Base-by-base conservation (phyloP, 2,329 filamentous ascomycete genomes). In the Cordyceps cicadae region DNA sequence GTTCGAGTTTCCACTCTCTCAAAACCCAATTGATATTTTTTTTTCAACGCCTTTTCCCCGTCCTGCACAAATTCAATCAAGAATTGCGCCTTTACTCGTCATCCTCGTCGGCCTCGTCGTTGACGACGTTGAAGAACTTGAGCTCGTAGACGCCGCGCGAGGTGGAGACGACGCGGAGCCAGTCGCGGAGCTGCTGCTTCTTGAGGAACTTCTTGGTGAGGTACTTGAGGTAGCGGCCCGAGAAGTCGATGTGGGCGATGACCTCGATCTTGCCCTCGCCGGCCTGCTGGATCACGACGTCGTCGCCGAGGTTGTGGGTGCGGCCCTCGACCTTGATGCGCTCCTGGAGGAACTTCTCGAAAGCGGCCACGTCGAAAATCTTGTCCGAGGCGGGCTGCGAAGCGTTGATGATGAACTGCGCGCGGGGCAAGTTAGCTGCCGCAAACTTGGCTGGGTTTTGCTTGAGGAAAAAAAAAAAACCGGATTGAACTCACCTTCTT, bases 121-220 rank as follows among this genome's bases (percentile, higher is more conserved):
- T 94, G 74, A 97, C 93, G 76, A 99, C 92, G 86, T 99, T 99
- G 92, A 96, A 99, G 92, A 99, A 99, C 85, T 96, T 92, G 81
- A 99, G 89, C 86, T 97, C 92, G 85, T 99, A 99, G 69, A 97
- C 92, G 76, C 94, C 93, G 84, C 93, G 93, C 78, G 89, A 92
- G 77, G 93, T 97, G 71, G 92, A 95, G 75, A 99, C 94, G 72
- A 99, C 93, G 74, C 94, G 92, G 76, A 99, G 90, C 94, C 94
- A 99, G 86, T 99, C 94, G 83, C 94, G 91, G 77, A 99, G 90
- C 87, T 97, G 93, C 86, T 97, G 91, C 90, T 99, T 99, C 92
- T 99, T 99, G 81, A 99, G 89, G 89, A 96, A 99, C 87, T 99
- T 99, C 91, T 99, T 99, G 79, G 94, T 99, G 78, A 99, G 84